Evolutionary conservation across 352 stramenopile genomes (phyloP), one percentile per base, ranked within the genome.

Genomic region (Pythium chondricola): DNA sequence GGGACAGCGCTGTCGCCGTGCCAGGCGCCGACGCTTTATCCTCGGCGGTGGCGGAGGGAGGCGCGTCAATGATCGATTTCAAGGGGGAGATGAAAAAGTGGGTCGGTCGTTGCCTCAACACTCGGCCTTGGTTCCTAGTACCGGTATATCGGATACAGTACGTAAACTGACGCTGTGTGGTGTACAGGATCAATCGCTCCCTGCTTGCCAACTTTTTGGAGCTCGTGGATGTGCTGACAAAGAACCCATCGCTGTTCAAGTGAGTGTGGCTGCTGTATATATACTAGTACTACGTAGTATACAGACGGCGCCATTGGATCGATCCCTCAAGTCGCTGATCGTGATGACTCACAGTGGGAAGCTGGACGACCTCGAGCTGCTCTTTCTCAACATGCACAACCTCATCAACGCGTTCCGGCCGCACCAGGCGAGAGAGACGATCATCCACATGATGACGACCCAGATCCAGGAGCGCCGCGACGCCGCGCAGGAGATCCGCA

Each of bases 361-460:
- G 62, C 65, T 93, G 43, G 67, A 88, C 60, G 83, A 93, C 44
- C 56, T 93, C 17, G 83, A 93, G 63, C 70, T 85, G 52, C 71
- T 93, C 22, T 91, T 93, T 49, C 65, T 93, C 45, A 93, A 93
- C 63, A 84, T 93, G 79, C 83, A 93, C 74, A 93, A 93, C 61
- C 71, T 91, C 51, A 93, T 93, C 60, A 93, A 93, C 63, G 62
- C 77, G 27, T 93, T 91, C 65, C 75, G 83, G 17, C 83, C 83
- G 38, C 83, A 93, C 49, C 79, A 93, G 54, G 71, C 71, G n/a
- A 73, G 82, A 3, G 82, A 93, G 60, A 88, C 67, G 13, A 82
- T 91, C 47, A 80, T 93, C 36, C 65, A 90, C 56, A 86, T 91
- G 77, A 77, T 93, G 32, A 69, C 83, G 55, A 65, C 61, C 13